These are phyloP conservation scores for Umbelopsis sp. DNA, from an alignment of 192 early-diverging fungal genomes.

Conservation along the genomic window DNA sequence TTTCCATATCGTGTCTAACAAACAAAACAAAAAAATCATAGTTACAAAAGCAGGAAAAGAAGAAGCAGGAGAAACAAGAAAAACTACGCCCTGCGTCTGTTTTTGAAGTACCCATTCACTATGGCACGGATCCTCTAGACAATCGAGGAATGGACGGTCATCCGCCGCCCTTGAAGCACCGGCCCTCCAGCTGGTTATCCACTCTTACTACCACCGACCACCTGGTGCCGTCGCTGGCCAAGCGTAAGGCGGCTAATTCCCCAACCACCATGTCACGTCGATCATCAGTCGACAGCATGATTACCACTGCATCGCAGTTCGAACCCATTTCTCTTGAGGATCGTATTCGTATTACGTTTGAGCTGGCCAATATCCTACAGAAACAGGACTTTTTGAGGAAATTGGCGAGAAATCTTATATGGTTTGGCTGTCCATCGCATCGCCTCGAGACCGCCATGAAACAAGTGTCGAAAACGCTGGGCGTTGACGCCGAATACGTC, in stretches of 20 bases:
- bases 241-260: constrained; percentile 24
- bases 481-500: constrained; percentile 66
- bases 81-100: constrained; percentile 1
- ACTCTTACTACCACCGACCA: constrained; percentile 26
- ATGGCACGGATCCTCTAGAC: background rate
- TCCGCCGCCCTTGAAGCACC: constrained; percentile 3
- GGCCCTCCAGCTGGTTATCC: constrained; percentile 33
- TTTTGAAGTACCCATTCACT: constrained; percentile 5
- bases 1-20: background rate
- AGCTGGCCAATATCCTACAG: constrained; percentile 70
- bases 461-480: constrained; percentile 61
- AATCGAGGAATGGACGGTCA: background rate
- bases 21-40: background rate
- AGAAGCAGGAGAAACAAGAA: constrained; percentile 5
- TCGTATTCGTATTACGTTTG: constrained; percentile 52
- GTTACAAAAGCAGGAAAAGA: background rate
- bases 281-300: constrained; percentile 32
- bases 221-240: constrained; percentile 33
- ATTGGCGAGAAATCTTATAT: constrained; percentile 66
- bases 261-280: constrained; percentile 26
- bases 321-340: constrained; percentile 49
- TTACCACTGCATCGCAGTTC: constrained; percentile 37
- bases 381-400: constrained; percentile 68
- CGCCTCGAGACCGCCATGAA: constrained; percentile 68
- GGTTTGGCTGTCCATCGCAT: constrained; percentile 69